phyloP scores from a whole-genome alignment of 2,329 filamentous ascomycete genomes.

The Fusarium nodosum region DNA sequence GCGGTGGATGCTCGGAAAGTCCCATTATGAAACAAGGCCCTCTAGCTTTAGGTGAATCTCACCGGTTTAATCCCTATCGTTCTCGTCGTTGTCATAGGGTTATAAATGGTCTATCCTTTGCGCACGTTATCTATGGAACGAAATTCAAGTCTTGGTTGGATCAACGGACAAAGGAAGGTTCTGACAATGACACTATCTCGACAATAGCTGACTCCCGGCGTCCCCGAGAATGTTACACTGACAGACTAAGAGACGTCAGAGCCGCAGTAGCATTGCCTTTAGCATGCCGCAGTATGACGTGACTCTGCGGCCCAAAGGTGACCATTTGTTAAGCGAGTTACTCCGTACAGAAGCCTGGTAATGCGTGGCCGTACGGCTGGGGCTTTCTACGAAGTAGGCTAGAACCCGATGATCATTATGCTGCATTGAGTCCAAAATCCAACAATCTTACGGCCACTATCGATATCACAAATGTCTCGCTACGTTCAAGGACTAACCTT shows the following conservation, averaged over 20 bases:
- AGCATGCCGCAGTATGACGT: neutral
- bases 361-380: neutral
- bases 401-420: neutral
- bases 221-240: neutral
- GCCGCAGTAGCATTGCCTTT: neutral
- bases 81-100: neutral
- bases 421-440: neutral
- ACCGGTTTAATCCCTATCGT: neutral
- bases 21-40: neutral
- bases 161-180: neutral
- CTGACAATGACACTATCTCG: neutral
- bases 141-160: neutral
- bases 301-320: neutral
- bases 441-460: neutral
- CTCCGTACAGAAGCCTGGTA: neutral
- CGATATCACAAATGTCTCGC: neutral
- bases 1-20: neutral
- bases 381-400: too few relatives aligned
- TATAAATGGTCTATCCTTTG: neutral
- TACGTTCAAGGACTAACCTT: neutral
- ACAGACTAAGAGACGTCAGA: neutral
- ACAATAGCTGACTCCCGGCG: neutral
- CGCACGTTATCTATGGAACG: neutral
- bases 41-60: neutral
- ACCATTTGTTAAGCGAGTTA: neutral